phyloP scores from a whole-genome alignment of 164 flowering plant species.

The Dillenia turbinata region DNA sequence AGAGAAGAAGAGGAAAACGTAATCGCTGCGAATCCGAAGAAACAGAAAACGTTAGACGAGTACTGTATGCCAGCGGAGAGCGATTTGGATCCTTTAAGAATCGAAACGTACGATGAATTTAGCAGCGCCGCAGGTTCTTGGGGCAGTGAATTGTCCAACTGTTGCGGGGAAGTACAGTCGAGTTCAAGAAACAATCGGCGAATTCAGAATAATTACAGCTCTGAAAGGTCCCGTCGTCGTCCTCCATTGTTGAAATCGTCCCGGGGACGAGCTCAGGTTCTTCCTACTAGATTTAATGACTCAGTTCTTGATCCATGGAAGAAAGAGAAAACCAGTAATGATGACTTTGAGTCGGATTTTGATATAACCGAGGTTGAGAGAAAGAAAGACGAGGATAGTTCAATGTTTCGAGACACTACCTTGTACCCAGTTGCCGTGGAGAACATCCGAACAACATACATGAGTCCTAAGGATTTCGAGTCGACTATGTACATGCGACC shows the following conservation, averaged over 20 bases:
- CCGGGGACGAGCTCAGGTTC: conserved; percentile 45
- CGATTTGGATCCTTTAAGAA: background rate
- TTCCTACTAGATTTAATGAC: conserved; percentile 54
- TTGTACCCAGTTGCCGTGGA: no score
- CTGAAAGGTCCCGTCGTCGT: conserved; percentile 11
- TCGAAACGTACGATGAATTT: conserved; percentile 6
- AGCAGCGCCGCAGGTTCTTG: conserved; percentile 24
- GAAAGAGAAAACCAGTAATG: conserved; percentile 23
- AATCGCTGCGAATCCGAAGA: conserved; percentile 25
- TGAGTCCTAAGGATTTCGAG: no score
- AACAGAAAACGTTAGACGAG: conserved; percentile 21
- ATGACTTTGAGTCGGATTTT: conserved; percentile 10
- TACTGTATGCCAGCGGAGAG: background rate
- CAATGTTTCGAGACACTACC: no score
- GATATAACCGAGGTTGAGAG: no score
- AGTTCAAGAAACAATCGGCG: conserved; percentile 9
- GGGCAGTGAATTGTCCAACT: conserved; percentile 28
- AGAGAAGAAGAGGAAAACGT: conserved; percentile 8
- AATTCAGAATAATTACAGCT: conserved; percentile 4
- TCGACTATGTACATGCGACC: no score
- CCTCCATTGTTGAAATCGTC: conserved; percentile 42
- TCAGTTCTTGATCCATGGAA: conserved; percentile 41
- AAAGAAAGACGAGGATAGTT: no score
- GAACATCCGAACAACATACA: no score
- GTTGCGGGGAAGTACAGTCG: conserved; percentile 26